Evolutionary conservation across 2,329 filamentous ascomycete genomes (phyloP).

Genomic region (Fusarium austroafricanum): DNA sequence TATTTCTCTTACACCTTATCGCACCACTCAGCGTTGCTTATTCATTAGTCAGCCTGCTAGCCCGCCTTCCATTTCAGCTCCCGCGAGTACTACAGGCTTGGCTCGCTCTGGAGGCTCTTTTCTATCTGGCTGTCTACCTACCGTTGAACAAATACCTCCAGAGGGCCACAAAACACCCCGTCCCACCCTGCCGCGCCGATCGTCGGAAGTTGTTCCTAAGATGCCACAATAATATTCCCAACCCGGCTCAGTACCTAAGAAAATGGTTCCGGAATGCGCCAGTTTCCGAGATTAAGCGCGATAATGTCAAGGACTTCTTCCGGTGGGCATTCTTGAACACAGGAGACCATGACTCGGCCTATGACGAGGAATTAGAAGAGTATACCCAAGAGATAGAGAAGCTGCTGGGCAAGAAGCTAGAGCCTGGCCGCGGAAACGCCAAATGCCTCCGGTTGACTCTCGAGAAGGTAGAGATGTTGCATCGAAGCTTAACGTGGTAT

Average conservation of each 20-base stretch:
- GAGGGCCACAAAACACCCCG: conserved; percentile 62
- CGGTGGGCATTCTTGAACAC: conserved; percentile 70
- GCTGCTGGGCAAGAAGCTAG: conserved; percentile 61
- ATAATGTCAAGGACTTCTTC: conserved; percentile 71
- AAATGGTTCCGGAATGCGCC: conserved; percentile 70
- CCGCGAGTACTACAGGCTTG: conserved; percentile 55
- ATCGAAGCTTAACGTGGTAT: conserved; percentile 69
- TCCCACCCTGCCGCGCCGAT: conserved; percentile 56
- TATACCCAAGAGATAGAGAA: conserved; percentile 65
- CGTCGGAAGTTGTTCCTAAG: conserved; percentile 62
- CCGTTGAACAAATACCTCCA: conserved; percentile 65
- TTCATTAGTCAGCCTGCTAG: conserved; percentile 48
- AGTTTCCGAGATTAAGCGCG: conserved; percentile 63
- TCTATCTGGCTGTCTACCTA: conserved; percentile 65
- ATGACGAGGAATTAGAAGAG: conserved; percentile 66
- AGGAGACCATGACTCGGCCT: conserved; percentile 54
- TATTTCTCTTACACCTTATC: conserved; percentile 60
- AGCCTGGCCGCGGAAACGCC: conserved; percentile 63
- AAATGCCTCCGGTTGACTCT: conserved; percentile 67
- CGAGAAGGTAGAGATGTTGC: conserved; percentile 66
- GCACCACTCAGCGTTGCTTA: conserved; percentile 63
- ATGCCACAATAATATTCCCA: conserved; percentile 63
- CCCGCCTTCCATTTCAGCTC: conserved; percentile 44
- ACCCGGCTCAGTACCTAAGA: conserved; percentile 63
- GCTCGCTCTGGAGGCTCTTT: conserved; percentile 62